These are phyloP conservation scores for Akanthomyces uredinophilus DNA, from an alignment of 2,329 filamentous ascomycete species.

Conservation along the genomic window DNA sequence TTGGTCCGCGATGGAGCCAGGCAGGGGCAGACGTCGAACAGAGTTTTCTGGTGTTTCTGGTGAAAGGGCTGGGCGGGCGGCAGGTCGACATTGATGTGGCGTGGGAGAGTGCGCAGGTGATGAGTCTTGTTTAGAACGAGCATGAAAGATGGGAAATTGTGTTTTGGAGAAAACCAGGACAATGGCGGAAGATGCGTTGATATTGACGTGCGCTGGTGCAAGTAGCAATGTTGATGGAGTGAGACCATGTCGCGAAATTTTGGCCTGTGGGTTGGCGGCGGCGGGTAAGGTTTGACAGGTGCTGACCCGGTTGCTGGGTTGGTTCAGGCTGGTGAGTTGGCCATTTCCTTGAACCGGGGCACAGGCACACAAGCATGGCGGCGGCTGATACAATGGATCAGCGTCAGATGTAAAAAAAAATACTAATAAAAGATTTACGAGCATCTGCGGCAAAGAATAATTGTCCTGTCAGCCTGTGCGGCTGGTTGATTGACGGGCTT, in stretches of 20 bases:
- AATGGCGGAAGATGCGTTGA: background rate
- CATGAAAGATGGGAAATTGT: background rate
- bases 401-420: background rate
- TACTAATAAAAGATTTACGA: background rate
- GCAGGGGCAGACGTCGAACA: background rate
- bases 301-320: no score
- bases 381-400: background rate
- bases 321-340: background rate
- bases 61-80: background rate
- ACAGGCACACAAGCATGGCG: no score
- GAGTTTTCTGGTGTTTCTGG: background rate
- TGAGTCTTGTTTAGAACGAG: background rate
- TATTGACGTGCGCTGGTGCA: background rate
- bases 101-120: background rate
- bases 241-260: background rate
- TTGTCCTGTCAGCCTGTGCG: background rate
- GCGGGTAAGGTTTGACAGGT: background rate
- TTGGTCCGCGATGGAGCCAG: constrained; percentile 5
- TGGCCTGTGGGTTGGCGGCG: background rate
- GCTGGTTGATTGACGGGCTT: background rate
- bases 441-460: background rate
- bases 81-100: background rate
- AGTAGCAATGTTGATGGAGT: background rate
- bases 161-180: background rate
- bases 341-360: no score